These are phyloP conservation scores for Pontederia paniculata DNA, from an alignment of 176 grass and related monocot species.

Conservation along the genomic window DNA sequence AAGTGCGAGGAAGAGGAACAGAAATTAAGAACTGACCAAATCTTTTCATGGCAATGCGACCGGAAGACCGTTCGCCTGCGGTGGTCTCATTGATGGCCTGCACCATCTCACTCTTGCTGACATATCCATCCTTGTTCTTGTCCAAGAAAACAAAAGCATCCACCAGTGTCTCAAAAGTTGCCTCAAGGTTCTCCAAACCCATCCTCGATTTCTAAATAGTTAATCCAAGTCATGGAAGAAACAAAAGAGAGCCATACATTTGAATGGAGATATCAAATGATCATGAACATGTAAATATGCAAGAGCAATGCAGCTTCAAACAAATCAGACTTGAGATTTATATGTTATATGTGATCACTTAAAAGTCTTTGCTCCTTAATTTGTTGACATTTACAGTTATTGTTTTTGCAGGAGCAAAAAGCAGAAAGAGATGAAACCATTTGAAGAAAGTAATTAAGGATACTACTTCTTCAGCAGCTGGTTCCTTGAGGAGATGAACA, in stretches of 20 bases:
- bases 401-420: no score
- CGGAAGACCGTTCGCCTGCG: constrained; percentile 80
- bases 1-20: not conserved
- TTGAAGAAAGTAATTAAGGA: constrained; percentile 30
- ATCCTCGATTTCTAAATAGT: constrained; percentile 49
- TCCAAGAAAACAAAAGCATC: constrained; percentile 96
- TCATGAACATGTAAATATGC: no score
- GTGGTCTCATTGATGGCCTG: constrained; percentile 91
- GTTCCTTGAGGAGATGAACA: constrained; percentile 85
- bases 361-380: not conserved
- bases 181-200: constrained; percentile 65
- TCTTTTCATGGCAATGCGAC: constrained; percentile 88
- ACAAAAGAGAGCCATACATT: not conserved
- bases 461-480: constrained; percentile 60
- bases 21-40: constrained; percentile 55
- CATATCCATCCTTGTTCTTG: constrained; percentile 93
- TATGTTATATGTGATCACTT: no score
- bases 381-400: constrained; percentile 19
- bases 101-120: constrained; percentile 90
- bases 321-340: no score
- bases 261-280: no score
- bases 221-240: constrained; percentile 29
- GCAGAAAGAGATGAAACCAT: no score
- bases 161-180: constrained; percentile 77
- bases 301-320: no score